Evolutionary conservation across 1,284 basidiomycete species (phyloP).

Genomic region (Ustilago crameri): DNA sequence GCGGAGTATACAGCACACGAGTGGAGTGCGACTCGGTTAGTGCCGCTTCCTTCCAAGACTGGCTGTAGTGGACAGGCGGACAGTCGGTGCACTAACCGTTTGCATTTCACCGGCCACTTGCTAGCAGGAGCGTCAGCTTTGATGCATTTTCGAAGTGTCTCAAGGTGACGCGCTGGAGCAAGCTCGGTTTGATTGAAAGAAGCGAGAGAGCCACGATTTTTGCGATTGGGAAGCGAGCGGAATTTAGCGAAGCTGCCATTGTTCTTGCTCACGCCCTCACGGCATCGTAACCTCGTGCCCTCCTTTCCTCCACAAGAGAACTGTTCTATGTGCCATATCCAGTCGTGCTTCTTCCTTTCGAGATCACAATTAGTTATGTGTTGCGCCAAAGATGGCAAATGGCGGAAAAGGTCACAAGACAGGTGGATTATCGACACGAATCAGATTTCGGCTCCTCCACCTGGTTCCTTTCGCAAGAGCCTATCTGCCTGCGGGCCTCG

Average conservation of each 20-base stretch:
- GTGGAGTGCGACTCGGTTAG: too few relatives aligned
- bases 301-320: background rate
- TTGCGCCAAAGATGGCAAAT: background rate
- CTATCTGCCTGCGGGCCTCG: background rate
- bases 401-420: background rate
- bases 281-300: background rate
- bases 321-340: background rate
- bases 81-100: slow-evolving; percentile 12
- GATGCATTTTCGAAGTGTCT: background rate
- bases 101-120: slow-evolving; percentile 12
- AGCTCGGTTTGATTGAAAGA: slow-evolving; percentile 14
- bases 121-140: background rate
- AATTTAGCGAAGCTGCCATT: slow-evolving; percentile 1
- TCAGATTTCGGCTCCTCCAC: slow-evolving; percentile 1
- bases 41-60: slow-evolving; percentile 1
- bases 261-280: slow-evolving; percentile 1
- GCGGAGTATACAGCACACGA: background rate
- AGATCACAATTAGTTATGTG: background rate
- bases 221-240: background rate
- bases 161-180: slow-evolving; percentile 9
- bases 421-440: background rate
- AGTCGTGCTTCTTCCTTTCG: too few relatives aligned
- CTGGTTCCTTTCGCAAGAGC: background rate
- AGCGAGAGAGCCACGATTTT: slow-evolving; percentile 11
- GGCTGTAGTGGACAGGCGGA: slow-evolving; percentile 24